These are phyloP conservation scores for Wickerhamiella domercqiae DNA, from an alignment of 805 yeast species.

Conservation along the genomic window DNA sequence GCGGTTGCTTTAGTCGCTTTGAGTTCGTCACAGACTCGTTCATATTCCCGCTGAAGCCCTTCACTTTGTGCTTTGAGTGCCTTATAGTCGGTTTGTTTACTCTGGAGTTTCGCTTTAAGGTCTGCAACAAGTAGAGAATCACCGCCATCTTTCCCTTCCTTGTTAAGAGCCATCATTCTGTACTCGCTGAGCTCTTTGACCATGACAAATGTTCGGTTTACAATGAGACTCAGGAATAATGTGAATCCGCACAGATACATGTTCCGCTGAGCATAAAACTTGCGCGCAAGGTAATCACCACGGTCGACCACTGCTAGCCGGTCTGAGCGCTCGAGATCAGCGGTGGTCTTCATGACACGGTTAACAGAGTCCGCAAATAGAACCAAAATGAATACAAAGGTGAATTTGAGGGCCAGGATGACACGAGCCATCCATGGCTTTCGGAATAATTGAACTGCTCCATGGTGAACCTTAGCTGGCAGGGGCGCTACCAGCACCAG, in stretches of 20 bases:
- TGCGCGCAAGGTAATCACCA: slow-evolving; percentile 73
- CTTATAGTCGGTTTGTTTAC: slow-evolving; percentile 49
- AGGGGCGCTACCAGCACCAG: slow-evolving; percentile 70
- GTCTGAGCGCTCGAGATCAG: slow-evolving; percentile 33
- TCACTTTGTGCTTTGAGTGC: slow-evolving; percentile 60
- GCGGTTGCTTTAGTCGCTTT: slow-evolving; percentile 13
- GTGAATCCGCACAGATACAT: slow-evolving; percentile 93
- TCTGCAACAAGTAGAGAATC: slow-evolving; percentile 32
- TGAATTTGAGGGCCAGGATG: slow-evolving; percentile 63
- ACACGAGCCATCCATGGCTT: slow-evolving; percentile 54
- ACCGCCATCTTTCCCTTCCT: slow-evolving; percentile 34
- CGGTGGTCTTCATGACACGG: slow-evolving; percentile 52
- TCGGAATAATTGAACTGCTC: slow-evolving; percentile 44
- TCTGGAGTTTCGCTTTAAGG: slow-evolving; percentile 37
- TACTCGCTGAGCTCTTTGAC: slow-evolving; percentile 45
- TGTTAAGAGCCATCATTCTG: slow-evolving; percentile 9
- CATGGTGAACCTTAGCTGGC: slow-evolving; percentile 59
- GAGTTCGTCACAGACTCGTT: slow-evolving; percentile 28
- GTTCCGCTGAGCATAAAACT: slow-evolving; percentile 92
- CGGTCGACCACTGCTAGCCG: slow-evolving; percentile 37
- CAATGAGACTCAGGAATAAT: slow-evolving; percentile 69
- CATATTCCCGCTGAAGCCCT: slow-evolving; percentile 50
- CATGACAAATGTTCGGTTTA: slow-evolving; percentile 68
- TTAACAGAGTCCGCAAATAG: slow-evolving; percentile 80
- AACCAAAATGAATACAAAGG: slow-evolving; percentile 67